Base-by-base conservation (phyloP, 495 filamentous ascomycete species). In the Penicillium roqueforti region DNA sequence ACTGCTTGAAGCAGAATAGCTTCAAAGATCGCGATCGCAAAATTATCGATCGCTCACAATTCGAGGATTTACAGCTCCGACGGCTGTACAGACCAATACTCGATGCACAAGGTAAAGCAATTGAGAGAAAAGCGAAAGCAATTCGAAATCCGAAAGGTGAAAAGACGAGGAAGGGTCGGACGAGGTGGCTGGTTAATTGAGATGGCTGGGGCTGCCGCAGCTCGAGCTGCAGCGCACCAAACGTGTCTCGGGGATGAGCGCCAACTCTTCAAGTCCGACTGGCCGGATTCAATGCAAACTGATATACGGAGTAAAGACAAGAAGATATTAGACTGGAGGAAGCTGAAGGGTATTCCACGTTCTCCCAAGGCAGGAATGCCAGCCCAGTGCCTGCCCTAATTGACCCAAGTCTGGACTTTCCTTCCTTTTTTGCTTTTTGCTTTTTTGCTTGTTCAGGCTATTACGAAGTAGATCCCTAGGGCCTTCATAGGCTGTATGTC, bases 181-280 rank as follows among this genome's bases (percentile, higher is more conserved):
- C 47, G 47, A 54, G 64, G 64, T 69, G 66, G 64, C 58, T 65
- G 63, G 63, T 66, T 68, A 68, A 66, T 64, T 60, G 49, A 39
- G 61, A 66, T 68, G 66, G 66, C 63, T 65, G 64, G 64, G 59
- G 57, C 49, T 41, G 58, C 59, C 56, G 58, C 56, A 55, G 56
- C 58, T 48, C 23, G 40, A 56, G 64, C 61, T 62, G 61, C 61
- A 63, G 54, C 60, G 29, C 57, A 57, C 56, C 56, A 59, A 62
- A 63, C 47, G 57, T 63, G 63, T 58, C 55, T 55, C 55, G 53
- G 55, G 46, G 57, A 66, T 63, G 48, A 54, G 47, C 54, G 37
- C 44, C 57, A 49, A 54, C 50, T 31, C 50, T 54, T 1, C 26
- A n/a, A 25, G 20, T 25, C 13, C 42, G 4, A 11, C 10, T n/a